Conservation (phyloP, 1,139 yeast genomes). For the Zygotorulaspora mrakii region DNA sequence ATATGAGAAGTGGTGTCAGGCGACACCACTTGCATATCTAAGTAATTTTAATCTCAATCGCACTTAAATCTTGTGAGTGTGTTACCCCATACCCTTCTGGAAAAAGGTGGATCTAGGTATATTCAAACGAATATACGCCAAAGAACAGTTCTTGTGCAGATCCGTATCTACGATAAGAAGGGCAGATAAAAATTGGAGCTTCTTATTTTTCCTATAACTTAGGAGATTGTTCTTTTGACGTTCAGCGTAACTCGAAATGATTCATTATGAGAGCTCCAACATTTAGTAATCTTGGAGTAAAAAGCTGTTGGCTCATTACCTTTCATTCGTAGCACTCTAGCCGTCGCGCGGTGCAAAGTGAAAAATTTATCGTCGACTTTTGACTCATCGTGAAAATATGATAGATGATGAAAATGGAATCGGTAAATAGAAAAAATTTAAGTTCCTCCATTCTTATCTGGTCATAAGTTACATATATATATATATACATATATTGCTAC, state of each 20-base stretch:
- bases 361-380: constrained; percentile 7
- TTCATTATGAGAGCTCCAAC: neutral
- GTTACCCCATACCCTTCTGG: constrained; percentile 11
- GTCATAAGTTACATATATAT: neutral
- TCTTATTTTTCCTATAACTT: too few relatives aligned
- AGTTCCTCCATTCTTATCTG: neutral
- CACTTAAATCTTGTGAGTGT: too few relatives aligned
- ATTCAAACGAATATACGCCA: constrained; percentile 1
- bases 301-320: too few relatives aligned
- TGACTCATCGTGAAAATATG: neutral
- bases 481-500: neutral
- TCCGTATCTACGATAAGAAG: constrained; percentile 21
- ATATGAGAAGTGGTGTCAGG: neutral
- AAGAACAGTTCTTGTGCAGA: constrained; percentile 12
- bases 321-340: too few relatives aligned
- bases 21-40: neutral
- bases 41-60: too few relatives aligned
- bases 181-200: constrained; percentile 11
- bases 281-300: constrained; percentile 1
- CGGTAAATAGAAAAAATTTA: neutral
- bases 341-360: constrained; percentile 1
- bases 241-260: neutral
- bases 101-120: constrained; percentile 16
- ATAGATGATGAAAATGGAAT: neutral
- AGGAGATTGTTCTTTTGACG: neutral